Evolutionary conservation across 73 alveolate species (phyloP), one percentile per base, ranked within the genome.

Genomic region (Stentor coeruleus): DNA sequence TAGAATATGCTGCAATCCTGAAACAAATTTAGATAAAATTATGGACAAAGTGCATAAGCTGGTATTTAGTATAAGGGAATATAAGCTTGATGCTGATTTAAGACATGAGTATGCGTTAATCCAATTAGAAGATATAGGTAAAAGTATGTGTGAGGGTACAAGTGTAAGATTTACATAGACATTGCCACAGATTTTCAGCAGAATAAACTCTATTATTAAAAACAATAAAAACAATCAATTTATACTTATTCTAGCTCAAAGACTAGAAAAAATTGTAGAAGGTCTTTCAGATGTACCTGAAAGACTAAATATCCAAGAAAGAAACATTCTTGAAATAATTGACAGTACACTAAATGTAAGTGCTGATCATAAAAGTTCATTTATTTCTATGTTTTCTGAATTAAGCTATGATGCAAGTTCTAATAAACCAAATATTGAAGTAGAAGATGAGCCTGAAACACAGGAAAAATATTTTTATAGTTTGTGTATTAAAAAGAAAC

Each of bases 1-100:
- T 30, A 28, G 38, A 14, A 15, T 35, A 0, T 85, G 91, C 59
- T 0, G 39, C 49, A 80, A 14, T 37, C 82, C 73, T 28, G 42
- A 74, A 40, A 74, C 73, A 58, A 33, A 28, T 2, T 28, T 11
- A 37, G 20, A n/a, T 14, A 15, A 58, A 35, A 35, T 74, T 15
- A n/a, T 3, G 39, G 39, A 37, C 35, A 74, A 33, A 35, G 82
- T 40, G 33, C 73, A 31, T 20, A 57, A 57, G 28, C 73, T 57
- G 28, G 15, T 57, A 31, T 20, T 20, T 57, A 20, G 35, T 57
- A 57, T 57, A 57, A 57, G 73, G 73, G 35, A 20, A n/a, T 20
- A 57, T 20, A 57, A 57, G 28, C 73, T 20, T 20, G 73, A 57
- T 57, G 73, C 73, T 57, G 15, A 57, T 57, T n/a, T n/a, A 57